Evolutionary conservation across 2,329 filamentous ascomycete genomes (phyloP).

Genomic region (Xylogone sp.): DNA sequence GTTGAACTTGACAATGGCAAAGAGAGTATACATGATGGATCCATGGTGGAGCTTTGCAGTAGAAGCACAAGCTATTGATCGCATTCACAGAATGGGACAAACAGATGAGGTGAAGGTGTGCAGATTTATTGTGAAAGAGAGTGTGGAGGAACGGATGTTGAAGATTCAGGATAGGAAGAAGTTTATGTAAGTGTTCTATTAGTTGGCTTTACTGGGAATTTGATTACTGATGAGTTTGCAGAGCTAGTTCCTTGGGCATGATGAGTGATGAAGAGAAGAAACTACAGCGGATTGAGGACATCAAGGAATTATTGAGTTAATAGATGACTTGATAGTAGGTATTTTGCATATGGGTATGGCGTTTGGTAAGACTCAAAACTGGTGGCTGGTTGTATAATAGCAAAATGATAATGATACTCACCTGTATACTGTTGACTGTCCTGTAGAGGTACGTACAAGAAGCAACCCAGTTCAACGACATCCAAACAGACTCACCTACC

Average conservation of each 20-base stretch:
- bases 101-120: slow-evolving; percentile 79
- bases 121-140: slow-evolving; percentile 83
- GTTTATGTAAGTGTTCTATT: slow-evolving; percentile 67
- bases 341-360: too few species aligned
- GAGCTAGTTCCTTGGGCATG: slow-evolving; percentile 91
- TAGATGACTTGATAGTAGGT: background rate
- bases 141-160: slow-evolving; percentile 94
- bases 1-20: slow-evolving; percentile 85
- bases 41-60: slow-evolving; percentile 99
- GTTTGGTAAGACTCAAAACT: too few species aligned
- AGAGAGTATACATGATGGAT: slow-evolving; percentile 97
- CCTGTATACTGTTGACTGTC: too few species aligned
- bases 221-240: slow-evolving; percentile 33
- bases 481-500: too few species aligned
- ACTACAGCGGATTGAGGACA: slow-evolving; percentile 85
- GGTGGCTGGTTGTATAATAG: too few species aligned
- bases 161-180: slow-evolving; percentile 93
- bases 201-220: slow-evolving; percentile 7
- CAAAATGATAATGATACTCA: too few species aligned
- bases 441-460: too few species aligned
- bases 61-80: slow-evolving; percentile 95
- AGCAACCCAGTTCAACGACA: too few species aligned
- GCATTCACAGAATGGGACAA: slow-evolving; percentile 96
- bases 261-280: slow-evolving; percentile 94
- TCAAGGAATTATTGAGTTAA: slow-evolving; percentile 79